Conservation (phyloP, 176 grass and related monocot genomes). For the maize (Zea mays) region Zm-B73-REFERENCE-NAM-5.0 NC_050098.1:171762001-171762500, state of each 20-base stretch:
- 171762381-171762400: background rate
- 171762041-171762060: background rate
- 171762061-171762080: background rate
- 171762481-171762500: background rate
- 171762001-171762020: slow-evolving; percentile 49
- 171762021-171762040: slow-evolving; percentile 27
- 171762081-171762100: background rate
- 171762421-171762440: background rate
- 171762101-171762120: background rate
- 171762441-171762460: background rate
- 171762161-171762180: slow-evolving; percentile 53
- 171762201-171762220: slow-evolving; percentile 35
- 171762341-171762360: background rate
- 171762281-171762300: slow-evolving; percentile 21
- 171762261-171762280: slow-evolving; percentile 46
- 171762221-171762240: slow-evolving; percentile 20
- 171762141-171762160: slow-evolving; percentile 57
- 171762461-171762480: background rate
- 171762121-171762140: slow-evolving; percentile 35
- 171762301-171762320: slow-evolving; percentile 33
- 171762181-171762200: slow-evolving; percentile 57
- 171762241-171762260: slow-evolving; percentile 52
- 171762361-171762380: background rate
- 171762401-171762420: background rate
- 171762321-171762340: slow-evolving; percentile 30